Base-by-base conservation (phyloP, 805 yeast genomes). In the Candida alai region DNA sequence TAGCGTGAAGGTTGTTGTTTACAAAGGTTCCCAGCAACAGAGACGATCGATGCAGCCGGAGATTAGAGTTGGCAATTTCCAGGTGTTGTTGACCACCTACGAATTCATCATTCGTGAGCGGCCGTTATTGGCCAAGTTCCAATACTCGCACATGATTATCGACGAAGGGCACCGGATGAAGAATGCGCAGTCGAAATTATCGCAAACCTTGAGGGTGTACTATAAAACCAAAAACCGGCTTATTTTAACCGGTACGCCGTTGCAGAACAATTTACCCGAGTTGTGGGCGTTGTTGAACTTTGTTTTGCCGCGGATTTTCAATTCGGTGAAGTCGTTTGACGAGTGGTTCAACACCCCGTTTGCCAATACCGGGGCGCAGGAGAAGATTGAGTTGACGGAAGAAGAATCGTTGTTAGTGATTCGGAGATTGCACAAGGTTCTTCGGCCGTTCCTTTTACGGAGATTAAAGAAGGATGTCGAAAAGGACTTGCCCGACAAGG, bases 91-190 rank as follows among this genome's bases (percentile, higher is more conserved):
- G 51, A 84, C 95, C 2, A 84, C 95, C 4, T 84, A 78, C 51
- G 95, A 84, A 59, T 84, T 84, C 51, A 77, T 84, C 43, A 82
- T 84, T 43, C 73, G 82, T 49, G 95, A 84, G 51, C 74, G 86
- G 42, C 80, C 88, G 4, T 51, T 84, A 14, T 62, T 84, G 47
- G 60, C 79, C 19, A 81, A 80, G 49, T 75, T 80, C 45, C 74
- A 74, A 43, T 84, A 89, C 79, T 82, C 83, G 26, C 90, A 85
- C 56, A 84, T 84, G 90, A 83, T 84, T 44, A 84, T 84, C 45
- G 95, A 84, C 67, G 95, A 84, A 68, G 95, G 95, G 58, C 95
- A 84, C 58, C 70, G 94, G 62, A 80, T 84, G 88, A 84, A 84
- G 54, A 84, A 84, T 52, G 69, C 88, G 2, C 74, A 75, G 37